These are phyloP conservation scores for Coniella lustricola DNA, from an alignment of 2,329 filamentous ascomycete species.

Conservation along the genomic window DNA sequence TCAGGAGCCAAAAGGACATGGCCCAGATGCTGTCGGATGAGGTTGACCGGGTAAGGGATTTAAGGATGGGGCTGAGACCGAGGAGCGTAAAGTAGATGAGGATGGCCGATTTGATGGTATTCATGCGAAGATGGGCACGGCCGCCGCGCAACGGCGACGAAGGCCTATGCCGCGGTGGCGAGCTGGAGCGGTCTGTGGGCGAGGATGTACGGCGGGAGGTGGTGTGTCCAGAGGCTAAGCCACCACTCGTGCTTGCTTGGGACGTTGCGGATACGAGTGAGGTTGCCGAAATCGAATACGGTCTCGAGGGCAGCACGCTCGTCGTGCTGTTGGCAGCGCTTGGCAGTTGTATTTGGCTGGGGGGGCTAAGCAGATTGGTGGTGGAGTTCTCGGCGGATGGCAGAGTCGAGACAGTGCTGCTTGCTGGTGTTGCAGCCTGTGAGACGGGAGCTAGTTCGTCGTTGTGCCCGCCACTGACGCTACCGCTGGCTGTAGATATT, in stretches of 20 bases:
- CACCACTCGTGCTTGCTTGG: conserved; percentile 23
- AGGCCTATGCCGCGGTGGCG: conserved; percentile 25
- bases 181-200: conserved; percentile 26
- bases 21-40: conserved; percentile 96
- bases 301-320: conserved; percentile 28
- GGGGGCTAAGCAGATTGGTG: conserved; percentile 31
- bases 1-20: conserved; percentile 84
- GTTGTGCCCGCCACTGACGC: conserved; percentile 18
- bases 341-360: conserved; percentile 16
- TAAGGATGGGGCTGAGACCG: conserved; percentile 88
- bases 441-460: conserved; percentile 9
- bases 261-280: conserved; percentile 44
- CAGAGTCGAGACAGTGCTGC: conserved; percentile 22
- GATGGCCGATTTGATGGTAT: conserved; percentile 84
- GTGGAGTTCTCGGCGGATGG: conserved; percentile 40
- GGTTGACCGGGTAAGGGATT: conserved; percentile 89
- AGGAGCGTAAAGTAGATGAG: conserved; percentile 90
- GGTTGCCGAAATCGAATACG: conserved; percentile 46
- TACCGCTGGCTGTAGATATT: conserved; percentile 19
- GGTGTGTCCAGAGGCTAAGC: conserved; percentile 18
- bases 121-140: conserved; percentile 49
- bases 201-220: conserved; percentile 23
- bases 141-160: conserved; percentile 29
- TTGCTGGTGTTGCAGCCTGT: conserved; percentile 9
- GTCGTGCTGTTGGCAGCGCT: conserved; percentile 22